Percentiles rank a stretch among this genome's conserved stretches.
Conservation (phyloP, 768 basidiomycete species). For the Psilocybe azurescens region DNA sequence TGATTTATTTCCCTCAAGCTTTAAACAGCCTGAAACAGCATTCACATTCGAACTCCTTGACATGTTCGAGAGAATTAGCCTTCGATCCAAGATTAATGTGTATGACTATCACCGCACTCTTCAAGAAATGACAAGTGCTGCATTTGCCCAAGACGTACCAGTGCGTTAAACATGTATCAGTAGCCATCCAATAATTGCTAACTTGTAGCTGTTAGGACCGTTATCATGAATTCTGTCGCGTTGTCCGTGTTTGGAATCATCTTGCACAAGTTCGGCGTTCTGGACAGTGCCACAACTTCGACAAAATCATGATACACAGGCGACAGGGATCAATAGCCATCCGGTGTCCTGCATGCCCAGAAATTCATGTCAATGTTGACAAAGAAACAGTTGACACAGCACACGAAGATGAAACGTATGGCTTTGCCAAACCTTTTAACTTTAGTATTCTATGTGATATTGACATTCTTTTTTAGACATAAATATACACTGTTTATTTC, state of each 20-base stretch:
- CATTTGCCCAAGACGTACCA: slow-evolving; percentile 26
- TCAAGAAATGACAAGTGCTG: slow-evolving; percentile 24
- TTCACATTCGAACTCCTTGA: slow-evolving; percentile 28
- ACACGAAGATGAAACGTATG: slow-evolving; percentile 20
- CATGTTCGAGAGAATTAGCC: slow-evolving; percentile 33
- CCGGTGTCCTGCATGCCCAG: slow-evolving; percentile 29
- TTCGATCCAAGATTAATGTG: slow-evolving; percentile 34
- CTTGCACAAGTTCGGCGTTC: slow-evolving; percentile 20
- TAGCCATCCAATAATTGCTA: too few species aligned
- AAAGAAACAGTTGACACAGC: slow-evolving; percentile 19
- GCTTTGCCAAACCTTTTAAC: not conserved
- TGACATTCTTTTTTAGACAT: slow-evolving; percentile 20
- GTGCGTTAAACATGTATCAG: slow-evolving; percentile 15
- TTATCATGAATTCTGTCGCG: slow-evolving; percentile 25
- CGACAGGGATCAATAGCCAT: slow-evolving; percentile 21
- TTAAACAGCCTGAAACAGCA: slow-evolving; percentile 17
- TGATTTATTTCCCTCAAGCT: slow-evolving; percentile 20
- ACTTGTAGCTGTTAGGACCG: slow-evolving; percentile 19
- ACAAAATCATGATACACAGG: slow-evolving; percentile 15
- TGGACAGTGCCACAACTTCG: slow-evolving; percentile 30
- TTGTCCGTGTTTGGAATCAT: slow-evolving; percentile 28
- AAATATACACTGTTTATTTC: slow-evolving; percentile 32
- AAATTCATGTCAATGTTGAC: slow-evolving; percentile 32
- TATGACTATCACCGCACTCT: slow-evolving; percentile 35
- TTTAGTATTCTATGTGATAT: not conserved